A percentile compares a stretch with the other conserved stretches of the same genome.
These are phyloP conservation scores for Chaetomium sp. DNA, from an alignment of 2,329 filamentous ascomycete genomes.

Conservation along the genomic window DNA sequence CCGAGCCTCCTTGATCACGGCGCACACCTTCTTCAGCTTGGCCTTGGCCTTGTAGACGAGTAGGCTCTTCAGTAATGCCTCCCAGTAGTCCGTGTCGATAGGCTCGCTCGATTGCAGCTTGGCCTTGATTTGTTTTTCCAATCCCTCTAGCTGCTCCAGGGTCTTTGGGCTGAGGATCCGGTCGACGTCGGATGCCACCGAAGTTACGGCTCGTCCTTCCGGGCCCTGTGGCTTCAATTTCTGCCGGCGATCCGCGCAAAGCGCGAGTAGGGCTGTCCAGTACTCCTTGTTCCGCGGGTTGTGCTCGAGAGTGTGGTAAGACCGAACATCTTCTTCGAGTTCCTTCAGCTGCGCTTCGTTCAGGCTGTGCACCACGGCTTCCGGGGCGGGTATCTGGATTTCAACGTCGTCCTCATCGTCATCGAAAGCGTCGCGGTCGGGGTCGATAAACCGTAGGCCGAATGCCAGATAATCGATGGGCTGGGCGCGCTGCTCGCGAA, in stretches of 20 bases:
- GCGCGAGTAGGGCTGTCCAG: constrained; percentile 86
- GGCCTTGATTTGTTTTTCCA: constrained; percentile 82
- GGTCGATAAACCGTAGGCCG: constrained; percentile 84
- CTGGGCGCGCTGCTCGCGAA: constrained; percentile 86
- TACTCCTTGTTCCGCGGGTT: constrained; percentile 80
- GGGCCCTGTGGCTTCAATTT: constrained; percentile 61
- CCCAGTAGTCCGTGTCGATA: constrained; percentile 98
- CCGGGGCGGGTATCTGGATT: constrained; percentile 77
- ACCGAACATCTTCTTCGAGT: constrained; percentile 77
- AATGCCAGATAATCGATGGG: constrained; percentile 94
- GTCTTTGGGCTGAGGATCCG: constrained; percentile 82
- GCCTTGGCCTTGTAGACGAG: constrained; percentile 91
- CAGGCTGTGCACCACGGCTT: constrained; percentile 76
- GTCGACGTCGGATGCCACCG: constrained; percentile 86
- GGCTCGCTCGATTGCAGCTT: constrained; percentile 88
- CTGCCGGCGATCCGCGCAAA: constrained; percentile 75
- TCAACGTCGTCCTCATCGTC: constrained; percentile 74
- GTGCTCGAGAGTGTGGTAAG: constrained; percentile 80
- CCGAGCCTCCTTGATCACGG: constrained; percentile 71
- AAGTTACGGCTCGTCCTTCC: constrained; percentile 75
- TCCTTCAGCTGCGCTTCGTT: constrained; percentile 68
- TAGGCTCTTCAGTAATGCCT: constrained; percentile 82
- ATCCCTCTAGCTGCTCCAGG: constrained; percentile 78
- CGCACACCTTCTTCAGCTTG: constrained; percentile 75
- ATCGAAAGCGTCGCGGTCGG: constrained; percentile 81